Conservation (phyloP, 257 asterid genomes). For the Scutellaria barbata region DNA sequence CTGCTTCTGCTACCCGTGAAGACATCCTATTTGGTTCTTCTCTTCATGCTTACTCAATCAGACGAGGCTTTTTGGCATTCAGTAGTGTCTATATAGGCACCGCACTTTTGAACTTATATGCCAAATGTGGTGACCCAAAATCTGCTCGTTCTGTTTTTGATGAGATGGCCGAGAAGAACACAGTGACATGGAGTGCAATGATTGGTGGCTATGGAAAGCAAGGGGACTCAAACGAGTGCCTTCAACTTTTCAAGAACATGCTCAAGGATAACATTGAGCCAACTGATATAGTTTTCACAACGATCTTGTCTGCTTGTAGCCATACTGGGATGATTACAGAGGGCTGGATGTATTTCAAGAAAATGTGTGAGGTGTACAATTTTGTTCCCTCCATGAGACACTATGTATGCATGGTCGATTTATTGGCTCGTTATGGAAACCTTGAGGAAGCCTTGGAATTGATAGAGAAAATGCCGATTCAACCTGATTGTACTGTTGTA, state of each 20-base stretch:
- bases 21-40: constrained; percentile 52
- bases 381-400: constrained; percentile 55
- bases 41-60: constrained; percentile 51
- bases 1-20: constrained; percentile 54
- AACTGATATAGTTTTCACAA: constrained; percentile 52
- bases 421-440: constrained; percentile 58
- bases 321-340: constrained; percentile 56
- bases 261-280: constrained; percentile 52
- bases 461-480: constrained; percentile 53
- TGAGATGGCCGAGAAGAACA: constrained; percentile 53
- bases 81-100: constrained; percentile 53
- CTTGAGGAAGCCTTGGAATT: constrained; percentile 62
- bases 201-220: constrained; percentile 61
- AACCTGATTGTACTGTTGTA: constrained; percentile 46
- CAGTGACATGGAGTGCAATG: constrained; percentile 65
- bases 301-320: constrained; percentile 61
- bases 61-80: constrained; percentile 49
- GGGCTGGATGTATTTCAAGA: constrained; percentile 56
- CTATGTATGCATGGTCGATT: constrained; percentile 63
- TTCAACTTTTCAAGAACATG: constrained; percentile 52
- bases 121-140: constrained; percentile 61
- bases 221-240: constrained; percentile 51
- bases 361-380: constrained; percentile 45
- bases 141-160: constrained; percentile 56
- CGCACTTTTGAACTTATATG: constrained; percentile 58